These are phyloP conservation scores for Hyparrhenia diplandra DNA, from an alignment of 176 grass and related monocot genomes.

Conservation along the genomic window DNA sequence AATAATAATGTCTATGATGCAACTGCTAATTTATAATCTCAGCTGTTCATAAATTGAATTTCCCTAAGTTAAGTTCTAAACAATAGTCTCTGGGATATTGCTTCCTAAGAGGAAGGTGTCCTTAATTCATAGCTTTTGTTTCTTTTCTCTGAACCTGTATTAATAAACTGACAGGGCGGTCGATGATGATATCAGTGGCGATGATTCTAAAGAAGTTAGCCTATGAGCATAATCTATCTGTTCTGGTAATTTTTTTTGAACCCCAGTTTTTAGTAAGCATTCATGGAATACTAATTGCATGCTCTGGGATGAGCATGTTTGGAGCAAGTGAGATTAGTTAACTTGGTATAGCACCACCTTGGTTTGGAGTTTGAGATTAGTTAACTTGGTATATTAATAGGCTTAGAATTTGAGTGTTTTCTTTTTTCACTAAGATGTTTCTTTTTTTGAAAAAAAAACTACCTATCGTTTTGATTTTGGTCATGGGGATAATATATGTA, in stretches of 20 bases:
- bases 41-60: background rate
- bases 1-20: background rate
- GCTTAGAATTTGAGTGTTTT: background rate
- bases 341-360: too few species aligned
- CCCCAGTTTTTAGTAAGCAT: background rate
- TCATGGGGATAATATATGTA: background rate
- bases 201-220: conserved; percentile 73
- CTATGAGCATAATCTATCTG: conserved; percentile 61
- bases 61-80: background rate
- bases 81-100: background rate
- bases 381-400: too few species aligned
- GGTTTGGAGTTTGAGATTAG: background rate
- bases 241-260: conserved; percentile 45
- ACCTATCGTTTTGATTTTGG: background rate
- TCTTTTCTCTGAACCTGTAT: background rate
- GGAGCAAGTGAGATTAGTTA: too few species aligned
- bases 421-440: too few species aligned
- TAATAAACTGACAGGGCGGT: conserved; percentile 49
- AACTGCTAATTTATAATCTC: background rate
- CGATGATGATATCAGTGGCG: conserved; percentile 60
- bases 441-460: too few species aligned
- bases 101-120: background rate
- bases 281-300: background rate
- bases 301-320: too few species aligned
- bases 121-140: background rate